These are phyloP conservation scores for Orbilia ellipsospora DNA, from an alignment of 2,329 filamentous ascomycete species.

Conservation along the genomic window DNA sequence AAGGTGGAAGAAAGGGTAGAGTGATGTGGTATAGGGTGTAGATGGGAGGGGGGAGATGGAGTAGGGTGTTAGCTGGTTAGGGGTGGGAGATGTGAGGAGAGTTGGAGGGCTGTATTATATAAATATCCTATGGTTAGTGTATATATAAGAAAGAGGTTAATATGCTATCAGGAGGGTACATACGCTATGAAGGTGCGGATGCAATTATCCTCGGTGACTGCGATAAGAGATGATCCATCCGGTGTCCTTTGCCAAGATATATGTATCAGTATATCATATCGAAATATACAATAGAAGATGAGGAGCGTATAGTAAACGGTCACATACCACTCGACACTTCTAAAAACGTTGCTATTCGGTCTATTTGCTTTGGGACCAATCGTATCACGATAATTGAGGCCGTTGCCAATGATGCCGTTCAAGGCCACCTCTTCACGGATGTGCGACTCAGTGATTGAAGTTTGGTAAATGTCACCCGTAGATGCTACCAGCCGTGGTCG, in stretches of 20 bases:
- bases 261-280: background rate
- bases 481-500: slow-evolving; percentile 56
- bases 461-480: slow-evolving; percentile 53
- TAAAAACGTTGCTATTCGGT: slow-evolving; percentile 61
- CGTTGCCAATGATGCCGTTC: slow-evolving; percentile 27
- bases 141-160: too few relatives aligned
- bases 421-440: slow-evolving; percentile 35
- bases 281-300: background rate
- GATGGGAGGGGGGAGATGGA: slow-evolving; percentile 61
- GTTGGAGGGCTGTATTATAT: slow-evolving; percentile 58
- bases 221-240: slow-evolving; percentile 66
- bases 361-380: slow-evolving; percentile 9
- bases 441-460: slow-evolving; percentile 43
- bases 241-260: slow-evolving; percentile 58
- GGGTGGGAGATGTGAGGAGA: slow-evolving; percentile 59
- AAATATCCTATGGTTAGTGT: slow-evolving; percentile 22
- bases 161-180: slow-evolving; percentile 3
- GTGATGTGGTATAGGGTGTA: slow-evolving; percentile 64
- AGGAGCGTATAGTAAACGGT: background rate
- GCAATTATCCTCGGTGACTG: slow-evolving; percentile 63
- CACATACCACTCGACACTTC: slow-evolving; percentile 60
- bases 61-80: slow-evolving; percentile 61
- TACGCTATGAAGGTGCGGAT: slow-evolving; percentile 65
- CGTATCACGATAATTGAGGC: slow-evolving; percentile 21
- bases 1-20: slow-evolving; percentile 65